Conservation (phyloP, 306 rosid species). For the Medicago truncatula region MtrunA17r5.0-ANR NC_053048.1:55524001-55524500, state of each 20-base stretch:
- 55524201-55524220: slow-evolving; percentile 92
- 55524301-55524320: slow-evolving; percentile 87
- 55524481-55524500: slow-evolving; percentile 97
- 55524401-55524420: slow-evolving; percentile 23
- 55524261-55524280: slow-evolving; percentile 99
- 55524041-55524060: slow-evolving; percentile 34
- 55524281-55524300: slow-evolving; percentile 80
- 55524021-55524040: slow-evolving; percentile 10
- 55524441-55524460: slow-evolving; percentile 95
- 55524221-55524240: slow-evolving; percentile 98
- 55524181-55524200: slow-evolving; percentile 85
- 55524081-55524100: slow-evolving; percentile 23
- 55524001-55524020: slow-evolving; percentile 26
- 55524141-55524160: slow-evolving; percentile 37
- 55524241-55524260: slow-evolving; percentile 79
- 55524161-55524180: slow-evolving; percentile 93
- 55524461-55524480: slow-evolving; percentile 93
- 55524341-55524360: slow-evolving; percentile 24
- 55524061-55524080: slow-evolving; percentile 18
- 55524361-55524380: slow-evolving; percentile 30
- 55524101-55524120: slow-evolving; percentile 16
- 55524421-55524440: slow-evolving; percentile 45
- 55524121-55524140: slow-evolving; percentile 26
- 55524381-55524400: slow-evolving; percentile 23
- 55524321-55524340: slow-evolving; percentile 8